Base-by-base conservation (phyloP, 2,329 filamentous ascomycete genomes). In the Amphichorda felina region DNA sequence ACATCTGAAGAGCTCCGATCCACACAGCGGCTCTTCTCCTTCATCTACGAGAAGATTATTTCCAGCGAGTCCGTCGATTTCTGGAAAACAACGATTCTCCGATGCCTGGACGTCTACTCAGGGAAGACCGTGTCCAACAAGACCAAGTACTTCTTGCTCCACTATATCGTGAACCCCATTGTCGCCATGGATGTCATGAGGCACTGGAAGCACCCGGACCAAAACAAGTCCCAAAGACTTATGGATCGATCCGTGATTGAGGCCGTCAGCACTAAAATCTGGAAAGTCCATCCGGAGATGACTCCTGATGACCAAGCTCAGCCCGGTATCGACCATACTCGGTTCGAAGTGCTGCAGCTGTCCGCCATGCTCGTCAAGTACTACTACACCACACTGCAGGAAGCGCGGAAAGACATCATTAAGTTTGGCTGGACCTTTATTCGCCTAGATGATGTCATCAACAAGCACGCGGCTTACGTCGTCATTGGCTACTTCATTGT, bases 361-460 rank as follows among this genome's bases (percentile, higher is more conserved):
- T 95, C 91, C 5, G 88, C 91, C 0, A 78, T 98, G 64, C 68
- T 98, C 27, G 81, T 98, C 58, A 98, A 98, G 53, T 94, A 96
- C 50, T 86, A 98, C 50, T 79, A 89, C 49, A 74, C 75, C 22
- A 82, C 87, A 36, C 72, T 98, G 2, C 83, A 93, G 45, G 91
- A 96, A 49, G 80, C 85, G 3, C 79, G 93, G 26, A 98, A 98
- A 58, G 91, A 98, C 44, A 89, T 98, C 42, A 98, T 98, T 51
- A 96, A 95, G 59, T 98, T 96, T 57, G 88, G 87, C 3, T 99
- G 91, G 91, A 94, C 88, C 14, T 96, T 94, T 53, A 98, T 98
- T 49, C 78, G 85, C 17, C 72, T 98, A n/a, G 93, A 99, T 51
- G 91, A 99, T 56, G 84, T 94, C 38, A 94, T 98, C 64, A 98